These are phyloP conservation scores for Sugiyamaella americana DNA, from an alignment of 805 yeast genomes.

Conservation along the genomic window DNA sequence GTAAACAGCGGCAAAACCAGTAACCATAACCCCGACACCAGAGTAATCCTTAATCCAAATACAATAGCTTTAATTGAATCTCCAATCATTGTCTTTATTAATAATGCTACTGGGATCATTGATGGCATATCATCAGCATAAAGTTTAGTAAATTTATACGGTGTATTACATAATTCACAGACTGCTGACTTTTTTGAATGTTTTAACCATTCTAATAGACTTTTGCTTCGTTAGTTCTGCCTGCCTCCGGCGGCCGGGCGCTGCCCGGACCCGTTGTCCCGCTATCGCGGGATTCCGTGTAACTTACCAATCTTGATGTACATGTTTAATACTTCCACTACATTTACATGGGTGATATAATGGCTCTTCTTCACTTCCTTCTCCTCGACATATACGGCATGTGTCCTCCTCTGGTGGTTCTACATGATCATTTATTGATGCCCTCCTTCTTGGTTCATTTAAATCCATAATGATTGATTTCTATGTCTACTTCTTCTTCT, in stretches of 20 bases:
- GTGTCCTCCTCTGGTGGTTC: slow-evolving; percentile 37
- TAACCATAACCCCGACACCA: slow-evolving; percentile 24
- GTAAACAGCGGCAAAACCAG: slow-evolving; percentile 24
- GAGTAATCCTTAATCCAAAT: slow-evolving; percentile 18
- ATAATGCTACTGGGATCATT: slow-evolving; percentile 48
- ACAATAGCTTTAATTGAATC: slow-evolving; percentile 16
- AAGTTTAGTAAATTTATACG: slow-evolving; percentile 59
- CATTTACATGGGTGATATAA: slow-evolving; percentile 89
- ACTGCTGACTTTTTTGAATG: slow-evolving; percentile 56
- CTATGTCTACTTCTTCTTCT: no score
- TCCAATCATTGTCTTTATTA: slow-evolving; percentile 37
- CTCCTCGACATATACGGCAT: slow-evolving; percentile 94
- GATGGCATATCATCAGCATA: slow-evolving; percentile 62
- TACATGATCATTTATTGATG: not conserved
- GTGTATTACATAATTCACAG: slow-evolving; percentile 85
- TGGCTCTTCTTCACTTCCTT: slow-evolving; percentile 72
- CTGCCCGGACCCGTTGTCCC: not conserved
- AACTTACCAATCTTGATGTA: slow-evolving; percentile 77
- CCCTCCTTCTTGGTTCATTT: no score
- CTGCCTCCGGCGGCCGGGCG: no score
- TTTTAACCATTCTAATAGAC: slow-evolving; percentile 74
- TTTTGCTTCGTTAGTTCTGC: slow-evolving; percentile 8
- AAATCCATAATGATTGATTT: no score
- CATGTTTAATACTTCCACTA: slow-evolving; percentile 85
- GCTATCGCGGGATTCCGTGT: not conserved